Evolutionary conservation across 306 rosid species (phyloP).

Genomic region (Calophaca sinica): DNA sequence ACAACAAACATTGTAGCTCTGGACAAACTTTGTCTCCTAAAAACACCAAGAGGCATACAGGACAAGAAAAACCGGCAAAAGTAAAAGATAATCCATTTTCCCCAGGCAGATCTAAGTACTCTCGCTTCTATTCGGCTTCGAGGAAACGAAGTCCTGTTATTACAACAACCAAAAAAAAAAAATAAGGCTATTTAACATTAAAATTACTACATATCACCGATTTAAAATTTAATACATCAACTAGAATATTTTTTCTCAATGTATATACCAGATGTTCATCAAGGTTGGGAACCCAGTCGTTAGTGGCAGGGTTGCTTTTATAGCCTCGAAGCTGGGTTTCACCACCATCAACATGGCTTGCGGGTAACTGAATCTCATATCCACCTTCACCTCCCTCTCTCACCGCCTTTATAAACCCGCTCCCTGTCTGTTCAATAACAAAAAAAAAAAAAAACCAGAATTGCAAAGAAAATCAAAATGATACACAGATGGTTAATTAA

Average conservation of each 20-base stretch:
- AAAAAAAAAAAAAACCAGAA: background rate
- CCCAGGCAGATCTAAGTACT: background rate
- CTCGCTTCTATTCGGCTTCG: constrained; percentile 37
- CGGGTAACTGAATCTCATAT: constrained; percentile 37
- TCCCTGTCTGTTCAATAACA: constrained; percentile 63
- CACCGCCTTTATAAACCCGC: constrained; percentile 67
- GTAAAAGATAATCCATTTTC: background rate
- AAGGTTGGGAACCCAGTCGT: constrained; percentile 74
- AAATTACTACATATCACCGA: background rate
- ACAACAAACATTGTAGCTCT: background rate
- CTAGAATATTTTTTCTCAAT: background rate
- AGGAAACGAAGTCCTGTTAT: background rate
- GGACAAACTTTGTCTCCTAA: background rate
- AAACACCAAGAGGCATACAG: background rate
- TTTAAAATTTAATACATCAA: no score
- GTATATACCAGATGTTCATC: constrained; percentile 50
- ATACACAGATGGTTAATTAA: background rate
- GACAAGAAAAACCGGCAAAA: background rate
- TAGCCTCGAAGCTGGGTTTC: constrained; percentile 36
- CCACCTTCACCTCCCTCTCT: constrained; percentile 48
- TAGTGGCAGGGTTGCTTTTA: constrained; percentile 84
- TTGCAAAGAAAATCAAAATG: no score
- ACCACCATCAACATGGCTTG: constrained; percentile 28
- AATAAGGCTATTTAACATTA: background rate
- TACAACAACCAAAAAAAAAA: background rate